Evolutionary conservation across 805 yeast genomes (phyloP), one percentile per base, ranked within the genome.

Genomic region (Komagataella pastoris): DNA sequence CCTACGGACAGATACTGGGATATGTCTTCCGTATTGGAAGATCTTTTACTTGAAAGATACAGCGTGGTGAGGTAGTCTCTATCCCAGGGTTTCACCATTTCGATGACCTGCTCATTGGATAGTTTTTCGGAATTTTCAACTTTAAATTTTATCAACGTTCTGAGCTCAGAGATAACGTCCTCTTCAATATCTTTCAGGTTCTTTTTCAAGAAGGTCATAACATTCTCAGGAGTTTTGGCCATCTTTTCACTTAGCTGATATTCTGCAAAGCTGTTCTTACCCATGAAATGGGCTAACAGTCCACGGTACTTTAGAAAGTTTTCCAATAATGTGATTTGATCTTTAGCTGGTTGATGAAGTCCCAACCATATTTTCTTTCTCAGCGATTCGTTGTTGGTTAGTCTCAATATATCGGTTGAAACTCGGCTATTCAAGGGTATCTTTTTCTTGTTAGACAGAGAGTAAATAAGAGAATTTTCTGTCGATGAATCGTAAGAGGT

Each of bases 241-340:
- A 93, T 87, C 64, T 93, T 93, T 55, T 88, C 95, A 54, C 79
- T 80, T 40, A 93, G 68, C 61, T 88, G 95, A 61, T 93, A 90
- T 45, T 84, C 83, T 0, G 91, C 80, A 66, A 71, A 93, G 43
- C 85, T 80, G 19, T 67, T 58, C 60, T 79, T 78, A 0, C 95
- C 91, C 69, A 91, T 71, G 66, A 88, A 71, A 48, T 73, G 72
- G 0, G 98, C 89, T 43, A 93, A 66, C 1, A 79, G 68, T 2
- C 85, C 85, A 52, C 99, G 71, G 54, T 80, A 75, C 51, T 74
- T 73, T 40, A 91, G 63, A 56, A 93, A 70, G 36, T 70, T 69
- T 48, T 79, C 79, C 51, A 93, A 68, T 5, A 77, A 65, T 1
- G 65, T 62, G 1, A 88, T 75, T 61, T 90, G 97, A 7, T 72